A percentile compares a stretch with the other conserved stretches of the same genome.
These are phyloP conservation scores for Heteromeles arbutifolia DNA, from an alignment of 306 rosid species.

Conservation along the genomic window DNA sequence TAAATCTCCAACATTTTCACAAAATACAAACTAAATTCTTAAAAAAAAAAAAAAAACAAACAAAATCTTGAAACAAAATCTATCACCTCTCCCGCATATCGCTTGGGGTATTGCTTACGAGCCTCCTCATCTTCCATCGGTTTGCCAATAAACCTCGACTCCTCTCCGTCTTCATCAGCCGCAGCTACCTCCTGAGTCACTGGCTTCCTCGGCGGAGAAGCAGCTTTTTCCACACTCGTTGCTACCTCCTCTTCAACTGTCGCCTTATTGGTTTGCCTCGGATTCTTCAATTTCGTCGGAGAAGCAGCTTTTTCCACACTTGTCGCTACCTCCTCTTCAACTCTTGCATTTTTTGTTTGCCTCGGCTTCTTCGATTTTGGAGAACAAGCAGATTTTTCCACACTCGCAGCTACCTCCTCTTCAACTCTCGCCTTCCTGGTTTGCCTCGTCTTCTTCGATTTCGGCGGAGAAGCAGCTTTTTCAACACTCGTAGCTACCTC, in stretches of 20 bases:
- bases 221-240: too few species aligned
- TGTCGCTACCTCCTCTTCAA: background rate
- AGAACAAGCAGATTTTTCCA: too few species aligned
- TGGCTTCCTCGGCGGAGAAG: background rate
- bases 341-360: background rate
- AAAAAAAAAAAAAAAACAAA: background rate
- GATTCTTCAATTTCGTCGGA: background rate
- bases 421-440: too few species aligned
- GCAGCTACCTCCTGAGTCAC: background rate
- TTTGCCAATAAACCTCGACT: constrained; percentile 26
- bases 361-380: background rate
- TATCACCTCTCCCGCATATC: constrained; percentile 36
- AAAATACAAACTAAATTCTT: background rate
- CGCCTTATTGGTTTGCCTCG: background rate
- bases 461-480: background rate
- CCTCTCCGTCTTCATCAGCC: background rate
- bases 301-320: background rate
- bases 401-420: too few species aligned
- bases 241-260: too few species aligned
- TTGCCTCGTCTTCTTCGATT: background rate
- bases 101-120: constrained; percentile 45
- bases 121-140: constrained; percentile 38
- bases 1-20: background rate
- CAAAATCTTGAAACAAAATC: background rate
- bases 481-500: background rate